Base-by-base conservation (phyloP, 2,329 filamentous ascomycete genomes). In the Parafenestella ontariensis region DNA sequence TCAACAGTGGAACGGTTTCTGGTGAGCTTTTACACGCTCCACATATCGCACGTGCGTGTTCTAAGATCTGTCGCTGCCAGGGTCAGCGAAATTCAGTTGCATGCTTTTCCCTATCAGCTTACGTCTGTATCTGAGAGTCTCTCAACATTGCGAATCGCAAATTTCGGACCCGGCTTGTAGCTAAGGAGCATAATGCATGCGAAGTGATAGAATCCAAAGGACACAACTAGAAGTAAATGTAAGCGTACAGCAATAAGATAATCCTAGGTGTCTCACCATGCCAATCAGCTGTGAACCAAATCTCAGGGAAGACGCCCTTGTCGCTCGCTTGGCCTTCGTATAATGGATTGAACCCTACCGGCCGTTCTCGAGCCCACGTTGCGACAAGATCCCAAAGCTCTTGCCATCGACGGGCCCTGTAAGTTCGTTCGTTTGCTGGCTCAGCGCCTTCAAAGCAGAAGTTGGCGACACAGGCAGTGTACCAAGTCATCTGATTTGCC, bases 401-500 rank as follows among this genome's bases (percentile, higher is more conserved):
- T 15, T 65, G 52, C 68, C 69, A 73, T 39, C 52, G 49, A 21
- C 52, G 45, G 24, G 51, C 31, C 33, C 52, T 66, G 9, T 39
- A 21, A 4, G 49, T 20, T 18, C 48, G 61, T n/a, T 67, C 64
- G 5, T 29, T 46, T 7, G 49, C 45, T 8, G 54, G 33, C 9
- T 62, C 58, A 9, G 51, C 47, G n/a, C 56, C 50, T 7, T 65
- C 67, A 42, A 70, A 73, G 44, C 69, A 70, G 37, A 65, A 72
- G 26, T 73, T 69, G n/a, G 67, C 61, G 20, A 71, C 58, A 21
- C 61, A 50, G 8, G 70, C 70, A 28, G 67, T 67, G 40, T 70
- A 58, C 69, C 69, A 73, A n/a, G 64, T 66, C 62, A 72, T 72
- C 24, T 69, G 65, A 31, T 73, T 73, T 7, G 66, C 55, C 69